phyloP scores from a whole-genome alignment of 2,329 filamentous ascomycete genomes.

The Ascomycota sp. region DNA sequence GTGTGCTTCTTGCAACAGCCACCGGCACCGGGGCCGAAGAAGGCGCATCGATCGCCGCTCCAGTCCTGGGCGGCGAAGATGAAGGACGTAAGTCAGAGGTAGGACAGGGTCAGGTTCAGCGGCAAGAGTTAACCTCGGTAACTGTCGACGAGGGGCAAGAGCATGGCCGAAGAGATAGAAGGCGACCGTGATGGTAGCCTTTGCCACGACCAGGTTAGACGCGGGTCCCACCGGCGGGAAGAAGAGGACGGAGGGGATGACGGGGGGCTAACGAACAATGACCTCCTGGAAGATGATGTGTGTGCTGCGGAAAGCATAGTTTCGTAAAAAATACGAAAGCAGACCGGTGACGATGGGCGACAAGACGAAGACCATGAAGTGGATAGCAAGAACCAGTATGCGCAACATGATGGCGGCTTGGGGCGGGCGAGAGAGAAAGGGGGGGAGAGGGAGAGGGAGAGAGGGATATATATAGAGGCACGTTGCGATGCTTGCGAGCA shows the following conservation, averaged over 20 bases:
- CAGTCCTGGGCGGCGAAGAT: conserved; percentile 8
- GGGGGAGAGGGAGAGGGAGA: too few relatives aligned
- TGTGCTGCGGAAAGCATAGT: conserved; percentile 2
- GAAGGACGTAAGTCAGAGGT: conserved; percentile 9
- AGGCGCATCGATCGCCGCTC: conserved; percentile 3
- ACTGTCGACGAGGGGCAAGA: conserved; percentile 4
- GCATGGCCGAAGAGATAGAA: conserved; percentile 5
- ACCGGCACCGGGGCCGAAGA: neutral
- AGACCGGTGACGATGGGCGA: conserved; percentile 7
- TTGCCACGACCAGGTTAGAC: too few relatives aligned
- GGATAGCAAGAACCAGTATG: conserved; percentile 3
- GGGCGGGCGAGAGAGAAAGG: too few relatives aligned
- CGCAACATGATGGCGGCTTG: conserved; percentile 1
- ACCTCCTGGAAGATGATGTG: conserved; percentile 7
- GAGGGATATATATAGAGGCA: too few relatives aligned
- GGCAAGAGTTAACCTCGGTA: conserved; percentile 7
- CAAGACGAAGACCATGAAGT: conserved; percentile 7
- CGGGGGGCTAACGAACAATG: too few relatives aligned
- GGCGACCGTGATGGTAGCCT: conserved; percentile 7
- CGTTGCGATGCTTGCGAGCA: too few relatives aligned
- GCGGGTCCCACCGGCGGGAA: neutral
- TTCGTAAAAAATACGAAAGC: conserved; percentile 6
- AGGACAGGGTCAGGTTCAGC: conserved; percentile 7
- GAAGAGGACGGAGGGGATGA: neutral
- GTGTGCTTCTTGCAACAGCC: conserved; percentile 6